These are phyloP conservation scores for Closterium sp. DNA, from an alignment of 139 green algal genomes.

Conservation along the genomic window DNA sequence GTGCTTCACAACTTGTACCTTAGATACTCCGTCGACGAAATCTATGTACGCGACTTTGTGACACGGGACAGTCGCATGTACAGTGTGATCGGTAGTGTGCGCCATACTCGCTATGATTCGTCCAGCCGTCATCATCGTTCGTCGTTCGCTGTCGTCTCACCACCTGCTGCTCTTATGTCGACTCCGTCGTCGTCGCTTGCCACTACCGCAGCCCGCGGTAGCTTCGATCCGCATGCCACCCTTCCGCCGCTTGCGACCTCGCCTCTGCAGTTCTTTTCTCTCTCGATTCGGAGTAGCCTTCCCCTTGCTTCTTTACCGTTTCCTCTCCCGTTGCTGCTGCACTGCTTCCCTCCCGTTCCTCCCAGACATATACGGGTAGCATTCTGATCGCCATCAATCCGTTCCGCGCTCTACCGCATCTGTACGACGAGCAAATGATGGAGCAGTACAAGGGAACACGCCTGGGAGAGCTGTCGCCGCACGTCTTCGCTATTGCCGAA, in stretches of 20 bases:
- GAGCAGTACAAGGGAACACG: slow-evolving; percentile 17
- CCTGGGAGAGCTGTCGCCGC: slow-evolving; percentile 24
- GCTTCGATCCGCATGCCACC: no score
- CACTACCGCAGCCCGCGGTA: no score
- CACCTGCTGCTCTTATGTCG: not conserved
- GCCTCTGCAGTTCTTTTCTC: no score
- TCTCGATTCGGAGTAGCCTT: no score
- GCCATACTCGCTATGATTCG: not conserved
- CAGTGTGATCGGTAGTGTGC: no score
- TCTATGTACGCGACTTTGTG: slow-evolving; percentile 63
- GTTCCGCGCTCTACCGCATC: slow-evolving; percentile 67
- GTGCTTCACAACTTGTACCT: slow-evolving; percentile 80
- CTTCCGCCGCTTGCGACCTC: no score
- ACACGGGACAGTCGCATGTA: no score
- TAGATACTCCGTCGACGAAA: slow-evolving; percentile 72
- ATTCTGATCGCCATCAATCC: slow-evolving; percentile 85
- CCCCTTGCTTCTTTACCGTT: not conserved
- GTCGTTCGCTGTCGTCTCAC: not conserved
- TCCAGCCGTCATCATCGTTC: not conserved
- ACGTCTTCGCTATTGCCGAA: slow-evolving; percentile 33
- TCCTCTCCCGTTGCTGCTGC: no score
- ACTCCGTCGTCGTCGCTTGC: not conserved
- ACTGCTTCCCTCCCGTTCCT: no score
- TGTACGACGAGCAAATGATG: slow-evolving; percentile 60
- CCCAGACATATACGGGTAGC: slow-evolving; percentile 71